Evolutionary conservation across 2,329 filamentous ascomycete species (phyloP), one percentile per base, ranked within the genome.

Genomic region (Phaeosphaeriaceae sp.): DNA sequence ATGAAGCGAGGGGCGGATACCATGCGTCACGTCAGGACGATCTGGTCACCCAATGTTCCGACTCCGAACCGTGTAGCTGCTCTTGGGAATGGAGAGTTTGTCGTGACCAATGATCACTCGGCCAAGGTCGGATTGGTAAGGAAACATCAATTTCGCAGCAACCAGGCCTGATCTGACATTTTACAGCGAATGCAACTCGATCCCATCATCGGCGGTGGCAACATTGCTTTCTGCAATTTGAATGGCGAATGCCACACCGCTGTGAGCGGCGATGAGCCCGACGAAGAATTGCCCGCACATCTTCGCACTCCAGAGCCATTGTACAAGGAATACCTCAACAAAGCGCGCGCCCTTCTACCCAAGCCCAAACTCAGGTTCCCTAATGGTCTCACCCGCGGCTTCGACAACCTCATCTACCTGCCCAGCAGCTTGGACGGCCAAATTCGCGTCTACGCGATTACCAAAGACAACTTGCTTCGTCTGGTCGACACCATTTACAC

Each of bases 21-120:
- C 5, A 73, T 73, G 69, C 62, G 51, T 1, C 69, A 73, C 57
- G 31, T 71, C 0, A 58, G 68, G 15, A 73, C 69, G 1, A 24
- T 73, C 5, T 50, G 47, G 10, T 70, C 66, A 0, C 53, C 57
- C 11, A 59, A 61, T n/a, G 54, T 73, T n/a, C 61, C 40, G 53
- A 62, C 65, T 0, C 67, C 68, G 5, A 73, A 73, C 45, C 64
- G 70, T n/a, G 58, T 71, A 3, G 68, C 67, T 1, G 60, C 66
- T 2, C 21, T 73, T 7, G 62, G 59, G 1, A 61, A 57, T 25
- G 65, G 67, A 19, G 65, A 59, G 0, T 70, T 73, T 36, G 54
- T 71, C 2, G 58, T 71, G 9, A 68, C 63, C 3, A 73, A 73
- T 24, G 70, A 74, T 40, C 70, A 74, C 25, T 70, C 68, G n/a